Percentiles rank a stretch among this genome's conserved stretches.
phyloP scores from a whole-genome alignment of 2,329 filamentous ascomycete species.

The Diaporthe destruens region DNA sequence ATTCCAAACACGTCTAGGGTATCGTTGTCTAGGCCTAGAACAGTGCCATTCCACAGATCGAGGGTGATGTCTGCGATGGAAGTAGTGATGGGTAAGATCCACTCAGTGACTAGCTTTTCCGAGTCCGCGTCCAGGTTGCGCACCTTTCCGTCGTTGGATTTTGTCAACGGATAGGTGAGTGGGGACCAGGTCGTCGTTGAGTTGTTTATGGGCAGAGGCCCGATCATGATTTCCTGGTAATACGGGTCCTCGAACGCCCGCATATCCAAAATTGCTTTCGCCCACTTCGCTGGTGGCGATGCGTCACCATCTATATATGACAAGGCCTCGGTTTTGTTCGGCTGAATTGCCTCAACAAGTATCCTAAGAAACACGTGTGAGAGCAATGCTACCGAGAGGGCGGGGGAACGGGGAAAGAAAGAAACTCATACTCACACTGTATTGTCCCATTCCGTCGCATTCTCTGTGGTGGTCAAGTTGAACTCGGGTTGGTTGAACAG shows the following conservation, averaged over 20 bases:
- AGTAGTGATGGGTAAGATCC: conserved; percentile 52
- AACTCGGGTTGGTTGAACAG: conserved; percentile 55
- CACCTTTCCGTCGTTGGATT: conserved; percentile 53
- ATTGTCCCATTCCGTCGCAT: conserved; percentile 54
- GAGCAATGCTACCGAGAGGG: neutral
- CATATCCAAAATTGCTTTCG: conserved; percentile 58
- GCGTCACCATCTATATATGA: conserved; percentile 57
- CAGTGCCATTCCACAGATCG: conserved; percentile 58
- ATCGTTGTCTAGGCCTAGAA: conserved; percentile 55
- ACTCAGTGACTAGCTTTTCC: conserved; percentile 49
- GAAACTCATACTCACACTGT: conserved; percentile 46
- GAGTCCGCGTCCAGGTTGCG: conserved; percentile 56
- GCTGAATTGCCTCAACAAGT: conserved; percentile 55
- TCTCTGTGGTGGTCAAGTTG: conserved; percentile 53
- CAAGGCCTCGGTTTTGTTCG: conserved; percentile 64
- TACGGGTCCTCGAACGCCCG: conserved; percentile 54
- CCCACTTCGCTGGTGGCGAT: conserved; percentile 55
- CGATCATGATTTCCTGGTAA: conserved; percentile 61
- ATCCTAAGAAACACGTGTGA: conserved; percentile 40
- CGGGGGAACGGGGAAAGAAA: too few relatives aligned
- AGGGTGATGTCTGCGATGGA: conserved; percentile 58
- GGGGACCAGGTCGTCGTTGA: conserved; percentile 54
- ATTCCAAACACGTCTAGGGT: conserved; percentile 56
- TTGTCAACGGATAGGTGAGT: conserved; percentile 58
- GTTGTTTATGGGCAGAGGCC: conserved; percentile 60